A percentile compares a stretch with the other conserved stretches of the same genome.
Evolutionary conservation across 805 yeast genomes (phyloP).

Genomic region (Kazachstania bromeliacearum): DNA sequence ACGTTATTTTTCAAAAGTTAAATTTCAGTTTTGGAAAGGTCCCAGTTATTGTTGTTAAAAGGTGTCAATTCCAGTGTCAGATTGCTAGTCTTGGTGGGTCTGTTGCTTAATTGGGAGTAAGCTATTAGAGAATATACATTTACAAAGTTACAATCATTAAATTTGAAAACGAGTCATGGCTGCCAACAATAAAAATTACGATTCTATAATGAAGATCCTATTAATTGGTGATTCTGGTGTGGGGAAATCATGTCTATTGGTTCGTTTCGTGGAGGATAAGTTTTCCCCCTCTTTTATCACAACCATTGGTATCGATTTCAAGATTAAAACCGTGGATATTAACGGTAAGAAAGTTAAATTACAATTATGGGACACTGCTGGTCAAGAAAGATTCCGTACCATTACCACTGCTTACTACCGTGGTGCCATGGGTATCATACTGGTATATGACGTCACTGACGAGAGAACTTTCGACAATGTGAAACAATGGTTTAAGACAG

Average conservation of each 20-base stretch:
- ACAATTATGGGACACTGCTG: conserved; percentile 97
- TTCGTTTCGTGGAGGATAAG: conserved; percentile 92
- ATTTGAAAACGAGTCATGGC: conserved; percentile 21
- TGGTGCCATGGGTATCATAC: conserved; percentile 81
- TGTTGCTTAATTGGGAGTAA: too few species aligned
- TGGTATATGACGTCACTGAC: conserved; percentile 78
- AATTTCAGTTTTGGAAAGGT: too few species aligned
- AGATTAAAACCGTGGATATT: conserved; percentile 89
- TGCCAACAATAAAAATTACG: conserved; percentile 40
- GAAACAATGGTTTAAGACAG: conserved; percentile 91
- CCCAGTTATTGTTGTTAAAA: too few species aligned
- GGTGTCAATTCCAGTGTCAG: too few species aligned
- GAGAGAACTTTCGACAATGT: conserved; percentile 88
- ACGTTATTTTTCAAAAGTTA: too few species aligned
- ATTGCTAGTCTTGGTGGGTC: too few species aligned
- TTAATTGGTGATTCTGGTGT: conserved; percentile 92
- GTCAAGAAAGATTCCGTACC: conserved; percentile 93
- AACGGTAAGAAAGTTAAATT: conserved; percentile 88
- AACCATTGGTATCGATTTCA: conserved; percentile 96
- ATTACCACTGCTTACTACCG: conserved; percentile 89
- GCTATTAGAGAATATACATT: too few species aligned
- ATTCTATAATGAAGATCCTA: conserved; percentile 82
- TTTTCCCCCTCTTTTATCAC: conserved; percentile 95
- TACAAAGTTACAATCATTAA: too few species aligned
- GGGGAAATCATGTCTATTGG: conserved; percentile 80